Evolutionary conservation across 768 basidiomycete genomes (phyloP).

Genomic region (Rhodotorula graminis): DNA sequence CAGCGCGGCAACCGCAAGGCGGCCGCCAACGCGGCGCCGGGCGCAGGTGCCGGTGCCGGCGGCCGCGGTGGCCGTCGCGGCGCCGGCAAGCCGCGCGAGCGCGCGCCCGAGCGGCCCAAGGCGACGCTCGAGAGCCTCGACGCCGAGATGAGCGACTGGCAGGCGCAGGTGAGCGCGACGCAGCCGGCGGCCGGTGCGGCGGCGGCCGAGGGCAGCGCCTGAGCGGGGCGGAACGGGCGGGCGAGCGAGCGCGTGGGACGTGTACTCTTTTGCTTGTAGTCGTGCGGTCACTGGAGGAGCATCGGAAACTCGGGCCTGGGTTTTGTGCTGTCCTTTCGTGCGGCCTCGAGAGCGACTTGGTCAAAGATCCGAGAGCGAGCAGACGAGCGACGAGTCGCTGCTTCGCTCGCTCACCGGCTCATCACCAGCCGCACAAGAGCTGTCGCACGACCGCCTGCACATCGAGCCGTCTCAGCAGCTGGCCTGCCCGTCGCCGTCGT

Average conservation of each 20-base stretch:
- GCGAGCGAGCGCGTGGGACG: background rate
- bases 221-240: background rate
- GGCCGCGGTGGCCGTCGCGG: conserved; percentile 48
- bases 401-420: no score
- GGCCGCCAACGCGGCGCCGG: no score
- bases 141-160: conserved; percentile 83
- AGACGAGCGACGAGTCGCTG: no score
- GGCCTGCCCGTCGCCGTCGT: background rate
- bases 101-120: conserved; percentile 56
- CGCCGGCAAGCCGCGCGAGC: conserved; percentile 49
- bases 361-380: no score
- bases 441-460: no score
- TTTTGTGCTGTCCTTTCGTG: background rate
- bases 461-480: no score
- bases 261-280: background rate
- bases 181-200: background rate
- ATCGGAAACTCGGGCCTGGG: background rate
- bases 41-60: conserved; percentile 48
- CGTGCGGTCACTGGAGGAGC: no score
- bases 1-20: background rate
- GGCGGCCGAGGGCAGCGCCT: background rate
- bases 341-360: no score
- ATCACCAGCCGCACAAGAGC: no score
- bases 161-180: conserved; percentile 35
- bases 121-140: conserved; percentile 88